Evolutionary conservation across 176 grass and related monocot species (phyloP).

Genomic region (Lolium multiflorum): DNA sequence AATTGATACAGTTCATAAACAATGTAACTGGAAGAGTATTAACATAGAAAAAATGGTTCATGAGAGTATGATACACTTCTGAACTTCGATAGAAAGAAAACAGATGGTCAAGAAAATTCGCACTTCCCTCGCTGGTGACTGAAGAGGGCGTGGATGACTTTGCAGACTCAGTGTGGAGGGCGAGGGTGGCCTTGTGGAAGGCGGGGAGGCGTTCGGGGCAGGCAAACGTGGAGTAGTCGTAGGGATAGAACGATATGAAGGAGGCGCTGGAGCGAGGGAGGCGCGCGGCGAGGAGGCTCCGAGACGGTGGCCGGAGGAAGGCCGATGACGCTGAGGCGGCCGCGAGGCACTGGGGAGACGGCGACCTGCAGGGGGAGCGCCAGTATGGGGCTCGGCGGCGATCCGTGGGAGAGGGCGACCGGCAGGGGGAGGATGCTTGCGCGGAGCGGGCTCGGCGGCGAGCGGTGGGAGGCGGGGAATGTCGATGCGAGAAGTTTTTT

Average conservation of each 20-base stretch:
- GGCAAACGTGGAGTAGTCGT: neutral
- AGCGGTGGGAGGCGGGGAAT: too few species aligned
- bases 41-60: neutral
- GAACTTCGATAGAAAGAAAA: too few species aligned
- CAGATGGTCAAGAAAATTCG: too few species aligned
- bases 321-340: constrained; percentile 47
- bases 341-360: constrained; percentile 44
- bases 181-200: too few species aligned
- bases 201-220: neutral
- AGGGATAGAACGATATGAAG: too few species aligned
- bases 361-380: constrained; percentile 41
- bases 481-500: too few species aligned
- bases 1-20: too few species aligned
- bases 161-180: neutral
- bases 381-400: constrained; percentile 52
- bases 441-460: too few species aligned
- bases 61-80: too few species aligned
- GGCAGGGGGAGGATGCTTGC: too few species aligned
- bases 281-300: constrained; percentile 41
- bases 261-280: too few species aligned
- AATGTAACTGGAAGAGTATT: neutral
- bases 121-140: too few species aligned
- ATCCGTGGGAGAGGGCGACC: constrained; percentile 50
- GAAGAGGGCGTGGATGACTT: neutral
- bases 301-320: constrained; percentile 72